Conservation (phyloP, 2,329 filamentous ascomycete genomes). For the Claviceps maximensis region DNA sequence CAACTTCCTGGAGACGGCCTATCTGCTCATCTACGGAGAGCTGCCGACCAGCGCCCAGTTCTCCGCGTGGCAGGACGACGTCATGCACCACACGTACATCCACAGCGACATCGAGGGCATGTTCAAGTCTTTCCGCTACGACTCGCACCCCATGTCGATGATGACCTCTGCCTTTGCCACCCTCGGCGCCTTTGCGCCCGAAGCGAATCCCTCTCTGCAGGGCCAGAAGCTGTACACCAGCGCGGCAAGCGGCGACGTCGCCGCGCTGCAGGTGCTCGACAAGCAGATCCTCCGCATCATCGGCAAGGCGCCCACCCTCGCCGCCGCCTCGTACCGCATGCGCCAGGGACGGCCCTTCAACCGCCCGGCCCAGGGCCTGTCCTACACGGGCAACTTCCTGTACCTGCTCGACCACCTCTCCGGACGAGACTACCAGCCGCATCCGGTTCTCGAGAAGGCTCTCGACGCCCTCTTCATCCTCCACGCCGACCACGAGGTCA, state of each 20-base stretch:
- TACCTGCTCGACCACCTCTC: constrained; percentile 40
- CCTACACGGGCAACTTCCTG: constrained; percentile 42
- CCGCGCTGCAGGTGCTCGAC: constrained; percentile 31
- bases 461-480: constrained; percentile 41
- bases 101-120: constrained; percentile 36
- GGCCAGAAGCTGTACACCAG: constrained; percentile 37
- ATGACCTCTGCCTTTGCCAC: constrained; percentile 36
- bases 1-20: constrained; percentile 35
- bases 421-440: constrained; percentile 30
- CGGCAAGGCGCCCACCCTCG: constrained; percentile 36
- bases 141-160: constrained; percentile 40
- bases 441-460: constrained; percentile 35
- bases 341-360: constrained; percentile 38
- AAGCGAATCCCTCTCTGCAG: constrained; percentile 35
- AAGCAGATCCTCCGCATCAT: constrained; percentile 40
- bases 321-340: constrained; percentile 39
- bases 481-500: constrained; percentile 46
- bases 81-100: constrained; percentile 38
- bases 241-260: constrained; percentile 26
- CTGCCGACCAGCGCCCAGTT: constrained; percentile 30
- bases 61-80: constrained; percentile 29
- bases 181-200: constrained; percentile 34
- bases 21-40: constrained; percentile 38
- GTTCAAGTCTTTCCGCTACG: constrained; percentile 37
- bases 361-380: constrained; percentile 31